Base-by-base conservation (phyloP, 129 eudicot species). In the Erigeron canadensis region DNA sequence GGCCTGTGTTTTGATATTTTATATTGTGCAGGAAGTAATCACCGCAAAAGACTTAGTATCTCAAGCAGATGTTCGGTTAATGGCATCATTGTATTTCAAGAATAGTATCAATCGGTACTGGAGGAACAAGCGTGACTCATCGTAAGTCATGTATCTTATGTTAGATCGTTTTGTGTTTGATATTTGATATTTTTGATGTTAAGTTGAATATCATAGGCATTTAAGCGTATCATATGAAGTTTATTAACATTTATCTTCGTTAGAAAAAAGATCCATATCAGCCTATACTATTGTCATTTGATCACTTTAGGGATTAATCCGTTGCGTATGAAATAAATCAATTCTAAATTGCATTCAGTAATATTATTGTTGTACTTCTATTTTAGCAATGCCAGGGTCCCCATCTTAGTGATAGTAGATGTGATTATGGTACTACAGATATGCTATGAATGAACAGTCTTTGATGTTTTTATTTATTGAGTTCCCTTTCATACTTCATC, bases 21-120 rank as follows among this genome's bases (percentile, higher is more conserved):
- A 4, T 66, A n/a, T 80, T 76, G 6, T 79, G 81, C 78, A 95
- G 99, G 97, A 95, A 82, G 94, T 90, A 74, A 95, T 95, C 44
- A 86, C 88, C 9, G 81, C 94, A 1, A 82, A 78, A 67, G 94
- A 95, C 69, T 81, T 95, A 72, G 86, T 44, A 19, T 79, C 88
- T 47, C 99, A 84, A 76, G 68, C 84, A 0, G 97, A 86, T 71
- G 99, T 95, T 63, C 89, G 99, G 11, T 69, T 95, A 63, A 79
- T 95, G 91, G 96, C 99, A 7, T 86, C 99, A 0, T 87, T 95
- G 81, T 95, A 87, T 75, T 88, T 95, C 66, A 95, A 95, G 82
- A 90, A 95, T 40, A 90, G 88, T 69, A 71, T 90, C 57, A 90
- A 57, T 56, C 87, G 96, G 10, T 87, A 87, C 67, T 95, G 97